Conservation (phyloP, 495 filamentous ascomycete genomes). For the Aspergillus sparsus region DNA sequence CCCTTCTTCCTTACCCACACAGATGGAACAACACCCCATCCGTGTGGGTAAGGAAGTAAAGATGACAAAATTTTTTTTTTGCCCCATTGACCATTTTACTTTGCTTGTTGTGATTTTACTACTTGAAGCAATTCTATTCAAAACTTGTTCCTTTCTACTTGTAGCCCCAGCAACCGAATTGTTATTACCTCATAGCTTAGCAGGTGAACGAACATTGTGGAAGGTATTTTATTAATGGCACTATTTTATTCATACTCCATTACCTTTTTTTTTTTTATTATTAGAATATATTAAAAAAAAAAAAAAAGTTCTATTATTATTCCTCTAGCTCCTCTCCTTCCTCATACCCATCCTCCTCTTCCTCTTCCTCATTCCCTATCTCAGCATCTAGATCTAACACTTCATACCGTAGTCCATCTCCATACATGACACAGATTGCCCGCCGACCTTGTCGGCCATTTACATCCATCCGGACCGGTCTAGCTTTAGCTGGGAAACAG, state of each 20-base stretch:
- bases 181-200: too few relatives aligned
- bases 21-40: too few relatives aligned
- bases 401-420: conserved; percentile 56
- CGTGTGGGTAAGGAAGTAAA: too few relatives aligned
- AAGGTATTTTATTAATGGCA: not conserved
- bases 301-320: not conserved
- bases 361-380: conserved; percentile 36
- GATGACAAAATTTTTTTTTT: conserved; percentile 11
- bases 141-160: conserved; percentile 20
- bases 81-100: conserved; percentile 12
- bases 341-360: conserved; percentile 30
- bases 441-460: conserved; percentile 57
- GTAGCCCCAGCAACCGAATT: conserved; percentile 44
- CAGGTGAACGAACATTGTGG: too few relatives aligned
- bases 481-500: conserved; percentile 40
- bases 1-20: conserved; percentile 18
- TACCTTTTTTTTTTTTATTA: too few relatives aligned
- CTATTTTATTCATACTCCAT: too few relatives aligned
- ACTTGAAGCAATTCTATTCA: conserved; percentile 31
- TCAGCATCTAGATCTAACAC: conserved; percentile 58
- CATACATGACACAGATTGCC: conserved; percentile 57
- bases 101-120: conserved; percentile 52
- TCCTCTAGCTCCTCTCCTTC: conserved; percentile 12
- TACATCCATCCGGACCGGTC: conserved; percentile 50
- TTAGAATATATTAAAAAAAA: not conserved